These are phyloP conservation scores for rapeseed (Brassica napus) DNA, from an alignment of 345 rosid genomes.

Conservation along the genomic window Da-Ae NC_063438.1:2204001-2204500, in stretches of 20 bases:
- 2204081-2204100: neutral
- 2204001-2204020: slow-evolving; percentile 38
- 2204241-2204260: neutral
- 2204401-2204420: slow-evolving; percentile 77
- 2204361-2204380: slow-evolving; percentile 71
- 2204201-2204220: neutral
- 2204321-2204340: slow-evolving; percentile 47
- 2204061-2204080: slow-evolving; percentile 25
- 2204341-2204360: slow-evolving; percentile 63
- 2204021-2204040: slow-evolving; percentile 35
- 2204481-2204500: slow-evolving; percentile 60
- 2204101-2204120: slow-evolving; percentile 27
- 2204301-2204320: slow-evolving; percentile 72
- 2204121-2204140: slow-evolving; percentile 30
- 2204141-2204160: neutral
- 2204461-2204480: slow-evolving; percentile 30
- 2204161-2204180: slow-evolving; percentile 27
- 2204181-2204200: neutral
- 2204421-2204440: slow-evolving; percentile 67
- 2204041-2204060: slow-evolving; percentile 14
- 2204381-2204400: slow-evolving; percentile 77
- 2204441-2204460: slow-evolving; percentile 44
- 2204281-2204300: slow-evolving; percentile 91
- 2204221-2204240: neutral
- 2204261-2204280: slow-evolving; percentile 49